Base-by-base conservation (phyloP, 371 early-diverging fungal species). In the Cokeromyces recurvatus region DNA sequence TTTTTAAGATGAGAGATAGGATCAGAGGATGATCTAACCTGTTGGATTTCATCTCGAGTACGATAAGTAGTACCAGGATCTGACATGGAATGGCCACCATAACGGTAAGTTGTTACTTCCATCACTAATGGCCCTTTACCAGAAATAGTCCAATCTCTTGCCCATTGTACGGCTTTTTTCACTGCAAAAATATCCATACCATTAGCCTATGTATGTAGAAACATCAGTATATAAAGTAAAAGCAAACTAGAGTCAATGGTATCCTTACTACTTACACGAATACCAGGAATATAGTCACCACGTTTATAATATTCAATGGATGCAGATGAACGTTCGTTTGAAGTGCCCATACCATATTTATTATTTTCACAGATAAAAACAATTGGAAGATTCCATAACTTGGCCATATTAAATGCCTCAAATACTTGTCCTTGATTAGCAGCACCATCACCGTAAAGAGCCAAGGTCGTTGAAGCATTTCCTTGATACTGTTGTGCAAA, bases 341-440 rank as follows among this genome's bases (percentile, higher is more conserved):
- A 71, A 4, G 98, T 99, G 55, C 98, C 97, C 98, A n/a, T n/a
- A n/a, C n/a, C n/a, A n/a, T n/a, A n/a, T n/a, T n/a, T n/a, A n/a
- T n/a, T n/a, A n/a, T n/a, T n/a, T n/a, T n/a, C n/a, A n/a, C n/a
- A n/a, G n/a, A n/a, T n/a, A n/a, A n/a, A n/a, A n/a, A n/a, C n/a
- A n/a, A 83, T 99, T 99, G 79, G 86, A 95, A 36, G 97, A 88
- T 79, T 99, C 99, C 66, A 96, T 97, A 24, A 98, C n/a, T n/a
- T n/a, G n/a, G n/a, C n/a, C n/a, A n/a, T n/a, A n/a, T n/a, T n/a
- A n/a, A n/a, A n/a, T n/a, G n/a, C n/a, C n/a, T n/a, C n/a, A n/a
- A n/a, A n/a, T n/a, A n/a, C 94, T 74, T 99, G 99, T 43, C 99
- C 99, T 78, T 99, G 99, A 85, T 99, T 98, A 40, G 98, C 85